phyloP scores from a whole-genome alignment of 2,329 filamentous ascomycete species.

The Boeremia lycopersici region DNA sequence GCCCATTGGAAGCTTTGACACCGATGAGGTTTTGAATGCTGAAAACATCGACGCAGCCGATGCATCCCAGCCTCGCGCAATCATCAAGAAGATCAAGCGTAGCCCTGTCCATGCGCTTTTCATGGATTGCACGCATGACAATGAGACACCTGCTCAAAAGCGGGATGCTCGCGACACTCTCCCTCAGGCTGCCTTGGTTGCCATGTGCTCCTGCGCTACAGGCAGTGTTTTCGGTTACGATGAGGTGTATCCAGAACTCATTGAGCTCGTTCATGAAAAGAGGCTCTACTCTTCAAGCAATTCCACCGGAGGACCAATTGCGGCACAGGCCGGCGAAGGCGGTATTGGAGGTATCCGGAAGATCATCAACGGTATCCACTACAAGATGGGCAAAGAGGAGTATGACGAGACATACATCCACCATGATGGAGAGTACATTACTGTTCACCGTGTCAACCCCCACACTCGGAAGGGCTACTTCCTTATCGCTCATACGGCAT shows the following conservation, averaged over 20 bases:
- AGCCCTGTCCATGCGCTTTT: slow-evolving; percentile 91
- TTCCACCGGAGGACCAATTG: slow-evolving; percentile 64
- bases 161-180: slow-evolving; percentile 92
- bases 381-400: slow-evolving; percentile 90
- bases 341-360: slow-evolving; percentile 93
- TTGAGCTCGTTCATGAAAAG: slow-evolving; percentile 92
- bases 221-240: slow-evolving; percentile 99
- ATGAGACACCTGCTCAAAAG: slow-evolving; percentile 94
- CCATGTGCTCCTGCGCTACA: slow-evolving; percentile 92
- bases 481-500: slow-evolving; percentile 93
- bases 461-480: slow-evolving; percentile 93
- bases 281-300: slow-evolving; percentile 80
- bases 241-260: slow-evolving; percentile 88
- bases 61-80: slow-evolving; percentile 55
- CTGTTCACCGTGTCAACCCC: slow-evolving; percentile 92
- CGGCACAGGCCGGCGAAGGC: slow-evolving; percentile 72
- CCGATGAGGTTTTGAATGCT: slow-evolving; percentile 78
- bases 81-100: slow-evolving; percentile 81
- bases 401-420: slow-evolving; percentile 97
- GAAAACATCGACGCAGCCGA: slow-evolving; percentile 50
- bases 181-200: slow-evolving; percentile 89
- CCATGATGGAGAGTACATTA: slow-evolving; percentile 95
- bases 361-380: slow-evolving; percentile 92
- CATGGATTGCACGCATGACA: slow-evolving; percentile 99
- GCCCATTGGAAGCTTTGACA: slow-evolving; percentile 95